These are phyloP conservation scores for Ceratocystis papillata DNA, from an alignment of 2,329 filamentous ascomycete species.

Conservation along the genomic window DNA sequence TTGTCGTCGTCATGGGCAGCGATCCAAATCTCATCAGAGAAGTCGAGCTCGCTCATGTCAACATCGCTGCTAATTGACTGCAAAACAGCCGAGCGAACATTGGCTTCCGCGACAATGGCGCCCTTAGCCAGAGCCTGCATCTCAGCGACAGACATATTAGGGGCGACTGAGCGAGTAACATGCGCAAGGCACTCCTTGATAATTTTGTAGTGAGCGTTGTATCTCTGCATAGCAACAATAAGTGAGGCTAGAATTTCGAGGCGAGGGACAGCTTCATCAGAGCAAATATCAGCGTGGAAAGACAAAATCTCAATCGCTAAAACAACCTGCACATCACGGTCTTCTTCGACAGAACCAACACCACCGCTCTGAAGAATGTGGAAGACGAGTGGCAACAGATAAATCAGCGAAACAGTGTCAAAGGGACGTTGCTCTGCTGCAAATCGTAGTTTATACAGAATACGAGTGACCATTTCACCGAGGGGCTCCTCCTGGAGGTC, in stretches of 20 bases:
- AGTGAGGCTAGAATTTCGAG: slow-evolving; percentile 60
- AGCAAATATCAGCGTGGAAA: slow-evolving; percentile 74
- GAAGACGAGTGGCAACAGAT: slow-evolving; percentile 73
- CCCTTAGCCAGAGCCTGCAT: slow-evolving; percentile 67
- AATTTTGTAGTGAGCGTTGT: slow-evolving; percentile 87
- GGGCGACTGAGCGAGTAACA: slow-evolving; percentile 70
- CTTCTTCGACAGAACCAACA: slow-evolving; percentile 60
- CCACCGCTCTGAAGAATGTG: slow-evolving; percentile 69
- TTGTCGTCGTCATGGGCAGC: slow-evolving; percentile 82
- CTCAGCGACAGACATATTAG: slow-evolving; percentile 65
- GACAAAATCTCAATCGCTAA: slow-evolving; percentile 79
- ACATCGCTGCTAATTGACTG: slow-evolving; percentile 87
- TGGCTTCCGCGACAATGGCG: slow-evolving; percentile 63
- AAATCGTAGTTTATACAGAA: slow-evolving; percentile 83
- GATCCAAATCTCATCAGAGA: slow-evolving; percentile 86
- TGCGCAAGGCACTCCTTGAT: slow-evolving; percentile 88
- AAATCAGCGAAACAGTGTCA: slow-evolving; percentile 76
- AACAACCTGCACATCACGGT: slow-evolving; percentile 79
- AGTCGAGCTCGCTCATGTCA: slow-evolving; percentile 76
- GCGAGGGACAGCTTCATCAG: slow-evolving; percentile 65
- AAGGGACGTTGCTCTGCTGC: slow-evolving; percentile 89
- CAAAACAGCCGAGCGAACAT: slow-evolving; percentile 72
- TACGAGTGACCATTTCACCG: slow-evolving; percentile 71
- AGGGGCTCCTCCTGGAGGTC: slow-evolving; percentile 70
- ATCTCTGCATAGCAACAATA: slow-evolving; percentile 73